Conservation (phyloP, 148 eudicot species). For the Cornus controversa region DNA sequence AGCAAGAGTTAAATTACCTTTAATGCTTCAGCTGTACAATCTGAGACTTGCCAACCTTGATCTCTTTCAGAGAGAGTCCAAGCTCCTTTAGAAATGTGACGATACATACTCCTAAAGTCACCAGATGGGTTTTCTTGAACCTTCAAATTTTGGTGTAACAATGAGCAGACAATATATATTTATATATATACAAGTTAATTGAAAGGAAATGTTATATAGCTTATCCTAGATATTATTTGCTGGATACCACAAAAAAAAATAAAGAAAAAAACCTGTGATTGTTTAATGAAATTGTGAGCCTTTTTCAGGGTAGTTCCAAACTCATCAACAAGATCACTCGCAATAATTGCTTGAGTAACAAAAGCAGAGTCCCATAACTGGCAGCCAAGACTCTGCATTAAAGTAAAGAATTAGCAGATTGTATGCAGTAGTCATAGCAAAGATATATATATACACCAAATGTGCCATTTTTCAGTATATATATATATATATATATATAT, state of each 20-base stretch:
- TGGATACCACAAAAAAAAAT: too few species aligned
- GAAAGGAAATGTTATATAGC: too few species aligned
- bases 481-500: too few species aligned
- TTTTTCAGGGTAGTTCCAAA: conserved; percentile 1
- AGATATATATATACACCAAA: too few species aligned
- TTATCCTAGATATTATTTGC: too few species aligned
- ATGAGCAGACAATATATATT: too few species aligned
- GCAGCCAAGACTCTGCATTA: conserved; percentile 20
- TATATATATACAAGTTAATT: too few species aligned
- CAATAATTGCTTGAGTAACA: conserved; percentile 18
- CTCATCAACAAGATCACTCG: conserved; percentile 3
- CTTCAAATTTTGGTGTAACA: background rate
- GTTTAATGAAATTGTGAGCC: conserved; percentile 14
- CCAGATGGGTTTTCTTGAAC: background rate
- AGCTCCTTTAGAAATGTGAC: conserved; percentile 1
- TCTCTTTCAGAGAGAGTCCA: conserved; percentile 15
- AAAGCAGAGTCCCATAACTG: conserved; percentile 23
- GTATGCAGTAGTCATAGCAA: too few species aligned
- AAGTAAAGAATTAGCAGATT: background rate
- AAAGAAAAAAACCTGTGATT: conserved; percentile 10
- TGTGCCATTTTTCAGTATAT: too few species aligned
- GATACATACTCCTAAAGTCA: conserved; percentile 1
- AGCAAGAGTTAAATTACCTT: background rate
- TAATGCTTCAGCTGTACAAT: conserved; percentile 1
- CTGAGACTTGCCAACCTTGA: conserved; percentile 8